Evolutionary conservation across 2,329 filamentous ascomycete genomes (phyloP), one percentile per base, ranked within the genome.

Genomic region (Pseudophaeomoniella oleicola): DNA sequence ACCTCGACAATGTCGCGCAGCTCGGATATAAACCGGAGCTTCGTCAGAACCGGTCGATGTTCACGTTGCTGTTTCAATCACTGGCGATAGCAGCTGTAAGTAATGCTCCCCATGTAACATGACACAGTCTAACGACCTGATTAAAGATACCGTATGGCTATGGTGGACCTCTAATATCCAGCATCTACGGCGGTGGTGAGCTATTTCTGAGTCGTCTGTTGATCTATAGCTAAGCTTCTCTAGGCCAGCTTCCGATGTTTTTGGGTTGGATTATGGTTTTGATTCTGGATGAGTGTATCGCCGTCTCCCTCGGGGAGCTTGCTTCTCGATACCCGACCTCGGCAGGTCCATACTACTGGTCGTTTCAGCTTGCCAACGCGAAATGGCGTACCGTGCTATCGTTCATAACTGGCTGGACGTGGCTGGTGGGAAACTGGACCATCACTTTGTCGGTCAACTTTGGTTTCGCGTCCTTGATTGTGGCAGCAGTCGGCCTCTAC

Each of bases 11-110:
- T 10, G 50, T 64, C 16, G 53, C 55, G 16, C 43, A 54, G n/a
- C 56, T 77, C 15, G 71, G 73, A 17, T 78, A 78, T 54, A 68
- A 63, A 39, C 63, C 69, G 3, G 70, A 74, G 46, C 56, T 78
- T 13, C 57, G 52, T 14, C 66, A 71, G 15, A 78, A 77, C 42
- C 64, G 74, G 19, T 75, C 72, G 0, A 63, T 76, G 46, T 61
- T 68, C 42, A 75, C 71, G 0, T 56, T 78, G 1, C 58, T 77
- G 10, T 78, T 77, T 50, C 72, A 76, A 50, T 68, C 67, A 0
- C 56, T 77, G 5, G 71, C 72, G 15, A 75, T 76, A 18, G 71
- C 72, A 18, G 71, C 72, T 27, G 22, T 27, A 27, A 27, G 22
- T 27, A n/a, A 6, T 9, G 22, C 22, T n/a, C 6, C n/a, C 22